Evolutionary conservation across 1,284 basidiomycete species (phyloP), one percentile per base, ranked within the genome.

Genomic region (Rhizoctonia solani): DNA sequence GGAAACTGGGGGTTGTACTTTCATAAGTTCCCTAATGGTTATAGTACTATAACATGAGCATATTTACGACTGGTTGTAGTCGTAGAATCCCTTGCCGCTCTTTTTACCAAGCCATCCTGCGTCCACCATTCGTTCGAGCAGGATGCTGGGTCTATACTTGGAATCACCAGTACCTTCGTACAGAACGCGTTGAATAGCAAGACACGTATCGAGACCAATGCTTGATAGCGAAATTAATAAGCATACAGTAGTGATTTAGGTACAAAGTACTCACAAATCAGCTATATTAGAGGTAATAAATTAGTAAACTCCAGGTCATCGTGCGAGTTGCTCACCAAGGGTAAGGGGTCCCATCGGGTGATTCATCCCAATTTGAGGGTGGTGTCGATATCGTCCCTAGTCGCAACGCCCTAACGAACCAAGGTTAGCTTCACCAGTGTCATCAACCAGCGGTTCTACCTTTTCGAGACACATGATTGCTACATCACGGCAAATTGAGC

Each of bases 91-190:
- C 76, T 88, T 91, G 2, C 92, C 90, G 69, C 84, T 90, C 82
- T 95, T 98, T 81, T 85, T 90, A n/a, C 95, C 95, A 67, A 89
- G 83, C 92, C 93, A 98, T 42, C 92, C 90, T 16, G 95, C 96
- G 75, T 98, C 93, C 8, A 98, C 95, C 95, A 98, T 98, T 37
- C 93, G 83, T 72, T 94, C 90, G 9, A 98, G 83, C 25, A 98
- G 81, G 23, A 95, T 84, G 59, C 90, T 89, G 0, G 95, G 95
- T n/a, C 95, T 85, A 77, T 98, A 98, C 78, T 98, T 98, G n/a
- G 90, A 91, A 78, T 98, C 95, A 0, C 90, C 87, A 11, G 93
- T 96, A 69, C 95, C 95, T 68, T 83, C 83, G 73, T 92, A 90
- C 14, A 97, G 83, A 0, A 93, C 95, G 75, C 92, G 86, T 74